Percentiles rank a stretch among this genome's conserved stretches.
These are phyloP conservation scores for Tulasnella sp. DNA, from an alignment of 768 basidiomycete genomes.

Conservation along the genomic window DNA sequence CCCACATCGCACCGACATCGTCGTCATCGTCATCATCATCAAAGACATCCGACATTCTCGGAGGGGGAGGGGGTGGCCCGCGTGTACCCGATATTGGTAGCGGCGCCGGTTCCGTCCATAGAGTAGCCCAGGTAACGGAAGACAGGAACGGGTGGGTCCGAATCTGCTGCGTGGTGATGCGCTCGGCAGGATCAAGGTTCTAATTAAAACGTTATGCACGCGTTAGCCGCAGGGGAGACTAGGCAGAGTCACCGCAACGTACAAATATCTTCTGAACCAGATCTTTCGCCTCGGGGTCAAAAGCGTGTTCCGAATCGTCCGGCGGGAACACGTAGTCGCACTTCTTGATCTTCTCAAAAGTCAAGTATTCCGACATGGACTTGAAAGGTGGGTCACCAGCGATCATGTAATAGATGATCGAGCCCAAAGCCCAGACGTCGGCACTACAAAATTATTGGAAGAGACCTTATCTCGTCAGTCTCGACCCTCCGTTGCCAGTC, in stretches of 20 bases:
- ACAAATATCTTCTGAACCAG: conserved; percentile 77
- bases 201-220: conserved; percentile 31
- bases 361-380: conserved; percentile 86
- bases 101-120: conserved; percentile 66
- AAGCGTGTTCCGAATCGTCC: conserved; percentile 57
- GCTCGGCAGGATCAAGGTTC: conserved; percentile 56
- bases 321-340: conserved; percentile 69
- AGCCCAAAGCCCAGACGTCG: conserved; percentile 94
- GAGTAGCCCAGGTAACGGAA: conserved; percentile 54
- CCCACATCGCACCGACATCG: conserved; percentile 55
- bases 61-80: conserved; percentile 39
- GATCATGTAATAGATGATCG: conserved; percentile 90
- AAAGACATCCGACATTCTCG: neutral
- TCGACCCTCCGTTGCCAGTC: neutral
- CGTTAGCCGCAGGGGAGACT: neutral
- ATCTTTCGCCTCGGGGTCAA: conserved; percentile 76
- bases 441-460: conserved; percentile 50
- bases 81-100: conserved; percentile 56
- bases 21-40: conserved; percentile 32
- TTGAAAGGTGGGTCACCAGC: conserved; percentile 89
- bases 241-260: conserved; percentile 33
- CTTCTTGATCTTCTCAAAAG: conserved; percentile 89
- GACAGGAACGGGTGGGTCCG: conserved; percentile 62
- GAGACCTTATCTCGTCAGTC: neutral
- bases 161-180: conserved; percentile 50